Evolutionary conservation across 2,329 filamentous ascomycete species (phyloP).

Genomic region (Macrophomina pseudophaseolina): DNA sequence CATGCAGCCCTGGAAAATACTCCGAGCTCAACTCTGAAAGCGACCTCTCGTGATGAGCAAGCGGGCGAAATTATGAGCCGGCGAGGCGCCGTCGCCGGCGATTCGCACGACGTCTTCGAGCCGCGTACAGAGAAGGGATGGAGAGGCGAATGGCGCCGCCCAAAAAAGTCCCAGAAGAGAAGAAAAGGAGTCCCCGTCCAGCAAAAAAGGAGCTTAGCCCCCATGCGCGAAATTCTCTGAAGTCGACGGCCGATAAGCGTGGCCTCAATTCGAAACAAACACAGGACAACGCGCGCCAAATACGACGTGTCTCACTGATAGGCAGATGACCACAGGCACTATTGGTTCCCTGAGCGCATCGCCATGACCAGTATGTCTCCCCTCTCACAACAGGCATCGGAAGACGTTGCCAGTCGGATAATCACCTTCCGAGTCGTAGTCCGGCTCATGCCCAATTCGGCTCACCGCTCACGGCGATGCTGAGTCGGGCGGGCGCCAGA

Average conservation of each 20-base stretch:
- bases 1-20: neutral
- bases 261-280: neutral
- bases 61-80: neutral
- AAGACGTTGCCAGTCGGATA: neutral
- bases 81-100: neutral
- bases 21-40: neutral
- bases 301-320: constrained; percentile 16
- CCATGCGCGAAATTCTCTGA: constrained; percentile 11
- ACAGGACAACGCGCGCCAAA: constrained; percentile 12
- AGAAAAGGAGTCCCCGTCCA: neutral
- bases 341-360: constrained; percentile 6
- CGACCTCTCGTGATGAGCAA: neutral
- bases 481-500: neutral
- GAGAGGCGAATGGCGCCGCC: too few species aligned
- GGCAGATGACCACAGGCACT: constrained; percentile 9
- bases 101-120: too few species aligned
- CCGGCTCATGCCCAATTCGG: neutral
- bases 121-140: too few species aligned
- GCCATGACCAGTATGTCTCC: neutral
- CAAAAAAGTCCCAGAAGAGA: neutral
- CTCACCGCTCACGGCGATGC: constrained; percentile 9
- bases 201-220: neutral
- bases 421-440: neutral
- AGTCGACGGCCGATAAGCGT: neutral
- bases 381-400: neutral